Conservation (phyloP, 2,329 filamentous ascomycete genomes). For the Magnaporthiopsis incrustans region DNA sequence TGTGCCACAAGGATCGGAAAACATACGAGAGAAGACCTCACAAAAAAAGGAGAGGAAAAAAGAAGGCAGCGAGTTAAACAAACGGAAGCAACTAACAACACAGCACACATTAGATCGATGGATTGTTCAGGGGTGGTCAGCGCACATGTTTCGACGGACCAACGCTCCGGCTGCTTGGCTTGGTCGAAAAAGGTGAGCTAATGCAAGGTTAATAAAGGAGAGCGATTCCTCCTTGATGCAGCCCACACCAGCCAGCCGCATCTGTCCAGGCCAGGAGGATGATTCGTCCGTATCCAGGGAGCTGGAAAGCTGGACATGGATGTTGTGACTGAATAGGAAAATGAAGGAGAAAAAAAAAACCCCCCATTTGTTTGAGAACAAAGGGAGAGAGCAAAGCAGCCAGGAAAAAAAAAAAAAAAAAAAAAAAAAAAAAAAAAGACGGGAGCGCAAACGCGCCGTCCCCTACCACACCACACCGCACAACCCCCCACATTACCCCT, state of each 20-base stretch:
- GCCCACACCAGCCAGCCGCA: no score
- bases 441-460: background rate
- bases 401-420: background rate
- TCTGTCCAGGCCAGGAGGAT: background rate
- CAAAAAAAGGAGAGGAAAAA: background rate
- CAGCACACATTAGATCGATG: background rate
- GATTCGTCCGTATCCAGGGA: background rate
- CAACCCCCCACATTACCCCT: background rate
- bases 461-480: background rate
- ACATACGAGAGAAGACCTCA: background rate
- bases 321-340: background rate
- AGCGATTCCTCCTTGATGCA: background rate
- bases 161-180: background rate
- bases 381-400: background rate
- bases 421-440: background rate
- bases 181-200: background rate
- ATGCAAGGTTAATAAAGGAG: conserved; percentile 6
- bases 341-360: background rate
- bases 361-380: background rate
- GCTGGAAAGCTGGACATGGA: background rate
- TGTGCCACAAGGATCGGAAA: background rate
- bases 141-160: background rate
- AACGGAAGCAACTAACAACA: background rate
- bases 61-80: background rate
- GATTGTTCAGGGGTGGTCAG: background rate